Conservation (phyloP, 148 eudicot species). For the Beta vulgaris region DNA sequence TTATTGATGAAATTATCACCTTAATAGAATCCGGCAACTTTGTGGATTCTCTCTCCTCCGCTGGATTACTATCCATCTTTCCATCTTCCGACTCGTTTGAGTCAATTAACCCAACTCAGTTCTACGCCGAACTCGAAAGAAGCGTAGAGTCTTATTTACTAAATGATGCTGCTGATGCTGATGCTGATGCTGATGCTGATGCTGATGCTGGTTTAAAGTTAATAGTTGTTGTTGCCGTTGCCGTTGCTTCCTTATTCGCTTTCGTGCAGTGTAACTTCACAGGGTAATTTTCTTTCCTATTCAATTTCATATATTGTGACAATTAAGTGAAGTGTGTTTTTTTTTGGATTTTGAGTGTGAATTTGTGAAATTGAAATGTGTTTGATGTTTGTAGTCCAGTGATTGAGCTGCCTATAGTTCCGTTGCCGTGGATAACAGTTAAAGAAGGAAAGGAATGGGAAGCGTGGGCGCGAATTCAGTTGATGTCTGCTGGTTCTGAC, state of each 20-base stretch:
- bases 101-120: slow-evolving; percentile 32
- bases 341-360: neutral
- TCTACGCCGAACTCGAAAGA: slow-evolving; percentile 50
- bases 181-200: slow-evolving; percentile 21
- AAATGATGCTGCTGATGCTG: slow-evolving; percentile 22
- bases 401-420: slow-evolving; percentile 58
- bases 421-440: slow-evolving; percentile 39
- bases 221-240: slow-evolving; percentile 49
- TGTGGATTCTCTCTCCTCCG: slow-evolving; percentile 56
- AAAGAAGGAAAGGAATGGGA: slow-evolving; percentile 60
- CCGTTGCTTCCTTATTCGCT: slow-evolving; percentile 71
- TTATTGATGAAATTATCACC: slow-evolving; percentile 39
- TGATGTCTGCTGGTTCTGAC: slow-evolving; percentile 79
- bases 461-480: slow-evolving; percentile 69
- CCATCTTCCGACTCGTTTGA: slow-evolving; percentile 27
- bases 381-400: slow-evolving; percentile 46
- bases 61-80: slow-evolving; percentile 42
- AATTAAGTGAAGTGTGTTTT: neutral
- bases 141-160: slow-evolving; percentile 43
- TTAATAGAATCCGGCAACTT: slow-evolving; percentile 66
- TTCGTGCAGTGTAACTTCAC: slow-evolving; percentile 69
- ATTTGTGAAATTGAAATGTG: neutral
- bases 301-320: neutral
- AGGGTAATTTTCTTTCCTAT: slow-evolving; percentile 40
- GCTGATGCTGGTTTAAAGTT: slow-evolving; percentile 27